Evolutionary conservation across 176 grass and related monocot genomes (phyloP), one percentile per base, ranked within the genome.

Genomic region (Cymbopogon citratus): DNA sequence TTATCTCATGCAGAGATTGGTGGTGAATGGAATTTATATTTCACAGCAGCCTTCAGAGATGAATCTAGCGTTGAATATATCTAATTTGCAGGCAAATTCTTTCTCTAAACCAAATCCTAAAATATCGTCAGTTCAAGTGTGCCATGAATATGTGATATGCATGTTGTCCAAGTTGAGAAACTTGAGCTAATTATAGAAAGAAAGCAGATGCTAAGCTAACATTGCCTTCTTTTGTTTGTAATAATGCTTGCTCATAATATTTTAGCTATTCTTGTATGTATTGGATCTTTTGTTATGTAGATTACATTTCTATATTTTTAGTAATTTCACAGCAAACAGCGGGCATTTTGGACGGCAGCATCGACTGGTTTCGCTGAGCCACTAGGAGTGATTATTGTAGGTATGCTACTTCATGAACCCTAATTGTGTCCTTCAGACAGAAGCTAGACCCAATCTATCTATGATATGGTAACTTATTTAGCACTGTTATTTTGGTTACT

Each of bases 311-410:
- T 40, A 2, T 63, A 1, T 35, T 78, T 83, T 59, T 40, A n/a
- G 74, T 69, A 67, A 66, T 88, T 62, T 74, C 9, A 72, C 76
- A 98, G 95, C 86, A 98, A 98, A 91, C 85, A 81, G 87, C 82
- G 84, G 52, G 92, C 95, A 85, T 95, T 98, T 81, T 86, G 54
- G 38, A 8, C 84, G 63, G 95, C 95, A 80, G 81, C 90, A 36
- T 63, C 84, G 38, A 90, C 95, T 44, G 95, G 95, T 69, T 87
- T 98, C 11, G 95, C 95, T 11, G 95, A 98, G 62, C 92, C 95
- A 61, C 68, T 91, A 43, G 95, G 95, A 71, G 95, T 98, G 16
- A 28, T 95, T 73, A 29, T 67, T 93, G 92, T 98, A 71, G 95
- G 95, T 95, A 91, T 72, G 87, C 38, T 81, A 70, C 51, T 85